Percentiles rank a stretch among this genome's conserved stretches.
Conservation (phyloP, 2,329 filamentous ascomycete species). For the Scedosporium boydii region DNA sequence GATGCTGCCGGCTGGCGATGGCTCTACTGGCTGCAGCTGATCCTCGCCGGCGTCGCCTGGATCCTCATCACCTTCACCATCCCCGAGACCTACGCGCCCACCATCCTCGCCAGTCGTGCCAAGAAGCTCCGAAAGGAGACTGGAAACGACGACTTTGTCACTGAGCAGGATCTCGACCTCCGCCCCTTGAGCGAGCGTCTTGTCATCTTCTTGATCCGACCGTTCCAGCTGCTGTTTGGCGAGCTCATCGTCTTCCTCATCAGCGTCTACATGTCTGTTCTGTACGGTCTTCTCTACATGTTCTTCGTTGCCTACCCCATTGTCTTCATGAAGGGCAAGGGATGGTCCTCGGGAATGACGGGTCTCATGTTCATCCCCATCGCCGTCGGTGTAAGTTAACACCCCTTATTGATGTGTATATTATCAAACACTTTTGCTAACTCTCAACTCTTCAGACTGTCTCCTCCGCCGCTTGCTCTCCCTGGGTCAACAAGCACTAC, state of each 20-base stretch:
- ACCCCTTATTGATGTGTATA: no score
- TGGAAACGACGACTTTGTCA: conserved; percentile 58
- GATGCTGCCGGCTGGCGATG: conserved; percentile 68
- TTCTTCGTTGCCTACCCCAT: conserved; percentile 64
- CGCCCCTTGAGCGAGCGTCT: conserved; percentile 61
- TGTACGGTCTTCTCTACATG: conserved; percentile 69
- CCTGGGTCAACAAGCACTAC: conserved; percentile 76
- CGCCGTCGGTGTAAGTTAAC: conserved; percentile 50
- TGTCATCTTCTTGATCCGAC: conserved; percentile 66
- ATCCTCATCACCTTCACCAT: conserved; percentile 77
- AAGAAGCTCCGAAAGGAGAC: conserved; percentile 61
- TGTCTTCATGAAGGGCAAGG: conserved; percentile 71
- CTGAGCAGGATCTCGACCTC: conserved; percentile 70
- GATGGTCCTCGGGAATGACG: conserved; percentile 62
- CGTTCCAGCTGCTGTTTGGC: conserved; percentile 75
- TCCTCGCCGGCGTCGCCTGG: conserved; percentile 62
- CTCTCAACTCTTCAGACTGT: background rate
- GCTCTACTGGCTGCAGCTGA: conserved; percentile 82
- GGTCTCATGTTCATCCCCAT: conserved; percentile 84
- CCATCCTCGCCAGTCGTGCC: conserved; percentile 62
- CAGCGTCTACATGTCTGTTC: conserved; percentile 74
- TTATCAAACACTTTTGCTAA: background rate
- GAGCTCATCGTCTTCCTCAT: conserved; percentile 83
- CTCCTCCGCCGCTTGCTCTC: conserved; percentile 53
- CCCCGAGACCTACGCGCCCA: conserved; percentile 79